Evolutionary conservation across 306 rosid genomes (phyloP), one percentile per base, ranked within the genome.

Genomic region (Cucurbita ficifolia): DNA sequence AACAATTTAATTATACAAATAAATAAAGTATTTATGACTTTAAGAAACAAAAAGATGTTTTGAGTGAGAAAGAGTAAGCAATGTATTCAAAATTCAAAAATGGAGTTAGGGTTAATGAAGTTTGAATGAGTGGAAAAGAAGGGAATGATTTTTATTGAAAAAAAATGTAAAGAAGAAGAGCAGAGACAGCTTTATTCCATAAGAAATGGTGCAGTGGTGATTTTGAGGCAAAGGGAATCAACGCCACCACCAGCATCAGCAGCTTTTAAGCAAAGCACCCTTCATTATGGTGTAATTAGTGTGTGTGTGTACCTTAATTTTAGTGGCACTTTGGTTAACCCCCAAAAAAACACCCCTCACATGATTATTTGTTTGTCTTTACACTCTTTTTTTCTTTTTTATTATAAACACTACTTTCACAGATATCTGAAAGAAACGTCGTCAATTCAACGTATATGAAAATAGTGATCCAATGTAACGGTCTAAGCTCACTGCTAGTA

Each of bases 211-310:
- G 4, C 72, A 5, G 36, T 36, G 84, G 70, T 86, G 91, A 87
- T 88, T 92, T 88, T 87, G 88, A 90, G 93, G 89, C 86, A 90
- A 84, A 86, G 70, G 89, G 90, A 87, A 87, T 87, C 91, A 82
- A 29, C 33, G 2, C 3, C 29, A 29, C 33, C 33, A 29, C 33
- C 33, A 29, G 33, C 33, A 0, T 24, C 29, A 21, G 48, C 59
- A 72, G 74, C 74, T 48, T 70, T 70, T 50, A 13, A 1, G 17
- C n/a, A 17, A 73, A 79, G 80, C 96, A 90, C 87, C 88, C 77
- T 88, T 89, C 87, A 88, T 92, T 83, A 92, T 88, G 83, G 90
- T 83, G 88, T 84, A 92, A 92, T 90, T 88, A 85, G 84, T 84
- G 84, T 39, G 5, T 39, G 5, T 38, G 42, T 61, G 39, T 85